These are phyloP conservation scores for Leccinum obscurum DNA, from an alignment of 768 basidiomycete species.

Conservation along the genomic window DNA sequence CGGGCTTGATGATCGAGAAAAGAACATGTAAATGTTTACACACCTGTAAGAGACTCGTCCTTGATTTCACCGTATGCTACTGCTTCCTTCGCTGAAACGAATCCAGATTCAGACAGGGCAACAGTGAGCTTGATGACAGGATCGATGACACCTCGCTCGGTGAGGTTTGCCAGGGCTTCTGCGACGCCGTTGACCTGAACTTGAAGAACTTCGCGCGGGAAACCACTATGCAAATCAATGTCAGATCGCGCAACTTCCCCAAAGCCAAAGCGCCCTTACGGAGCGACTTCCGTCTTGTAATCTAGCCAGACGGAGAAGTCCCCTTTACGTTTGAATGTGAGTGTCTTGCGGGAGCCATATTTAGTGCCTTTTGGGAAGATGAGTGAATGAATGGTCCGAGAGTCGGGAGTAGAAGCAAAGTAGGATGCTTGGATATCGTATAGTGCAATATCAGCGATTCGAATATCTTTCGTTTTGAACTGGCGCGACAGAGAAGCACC, in stretches of 20 bases:
- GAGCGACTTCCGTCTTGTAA: conserved; percentile 65
- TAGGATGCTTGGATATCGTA: conserved; percentile 84
- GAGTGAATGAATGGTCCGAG: conserved; percentile 68
- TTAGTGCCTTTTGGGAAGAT: conserved; percentile 81
- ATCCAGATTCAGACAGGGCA: conserved; percentile 81
- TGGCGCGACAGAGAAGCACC: conserved; percentile 86
- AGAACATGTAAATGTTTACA: conserved; percentile 14
- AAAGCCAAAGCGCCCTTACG: conserved; percentile 43
- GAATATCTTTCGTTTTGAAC: conserved; percentile 95
- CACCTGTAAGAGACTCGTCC: conserved; percentile 75
- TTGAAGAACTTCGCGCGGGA: conserved; percentile 73
- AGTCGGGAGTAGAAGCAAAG: conserved; percentile 54
- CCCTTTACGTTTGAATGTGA: conserved; percentile 82
- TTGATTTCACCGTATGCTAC: conserved; percentile 79
- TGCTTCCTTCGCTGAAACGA: conserved; percentile 78
- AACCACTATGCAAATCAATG: conserved; percentile 46
- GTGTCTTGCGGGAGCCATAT: conserved; percentile 77
- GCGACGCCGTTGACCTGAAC: conserved; percentile 70
- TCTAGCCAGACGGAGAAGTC: conserved; percentile 79
- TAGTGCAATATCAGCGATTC: conserved; percentile 68
- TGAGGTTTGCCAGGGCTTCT: conserved; percentile 80
- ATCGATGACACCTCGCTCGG: conserved; percentile 75
- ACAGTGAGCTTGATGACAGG: conserved; percentile 87
- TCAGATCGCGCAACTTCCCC: conserved; percentile 4
- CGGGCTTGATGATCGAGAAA: conserved; percentile 14